Percentiles rank a stretch among this genome's conserved stretches.
These are phyloP conservation scores for Starmera amethionina DNA, from an alignment of 805 yeast genomes.

Conservation along the genomic window DNA sequence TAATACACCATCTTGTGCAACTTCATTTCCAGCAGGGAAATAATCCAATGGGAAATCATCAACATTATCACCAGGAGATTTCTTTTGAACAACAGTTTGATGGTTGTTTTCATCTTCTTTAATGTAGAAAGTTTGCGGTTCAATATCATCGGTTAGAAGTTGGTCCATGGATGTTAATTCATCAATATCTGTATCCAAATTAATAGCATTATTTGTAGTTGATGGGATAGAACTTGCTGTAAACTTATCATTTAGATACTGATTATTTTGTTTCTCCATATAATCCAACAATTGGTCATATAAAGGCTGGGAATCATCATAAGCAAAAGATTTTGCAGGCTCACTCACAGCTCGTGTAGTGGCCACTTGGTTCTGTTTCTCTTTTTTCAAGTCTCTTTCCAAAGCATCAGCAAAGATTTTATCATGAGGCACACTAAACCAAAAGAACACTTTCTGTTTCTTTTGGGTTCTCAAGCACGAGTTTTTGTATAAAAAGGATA, in stretches of 20 bases:
- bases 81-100: neutral
- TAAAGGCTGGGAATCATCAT: constrained; percentile 41
- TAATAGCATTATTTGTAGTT: neutral
- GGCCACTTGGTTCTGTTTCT: constrained; percentile 45
- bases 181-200: neutral
- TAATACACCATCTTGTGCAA: constrained; percentile 3
- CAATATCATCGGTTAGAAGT: neutral
- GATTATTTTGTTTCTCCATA: constrained; percentile 22
- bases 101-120: constrained; percentile 12
- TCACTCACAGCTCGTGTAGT: constrained; percentile 67
- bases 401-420: constrained; percentile 86
- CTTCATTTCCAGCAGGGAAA: constrained; percentile 29
- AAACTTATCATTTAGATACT: constrained; percentile 1
- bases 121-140: constrained; percentile 10
- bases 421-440: constrained; percentile 95
- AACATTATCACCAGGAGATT: constrained; percentile 3
- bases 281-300: constrained; percentile 43
- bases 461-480: constrained; percentile 88
- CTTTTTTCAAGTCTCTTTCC: constrained; percentile 84
- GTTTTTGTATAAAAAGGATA: constrained; percentile 76
- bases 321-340: constrained; percentile 72
- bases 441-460: constrained; percentile 92
- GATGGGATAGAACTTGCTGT: neutral
- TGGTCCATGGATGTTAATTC: neutral
- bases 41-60: constrained; percentile 70